Evolutionary conservation across 306 rosid genomes (phyloP).

Genomic region (Astragalus glycyphyllos): DNA sequence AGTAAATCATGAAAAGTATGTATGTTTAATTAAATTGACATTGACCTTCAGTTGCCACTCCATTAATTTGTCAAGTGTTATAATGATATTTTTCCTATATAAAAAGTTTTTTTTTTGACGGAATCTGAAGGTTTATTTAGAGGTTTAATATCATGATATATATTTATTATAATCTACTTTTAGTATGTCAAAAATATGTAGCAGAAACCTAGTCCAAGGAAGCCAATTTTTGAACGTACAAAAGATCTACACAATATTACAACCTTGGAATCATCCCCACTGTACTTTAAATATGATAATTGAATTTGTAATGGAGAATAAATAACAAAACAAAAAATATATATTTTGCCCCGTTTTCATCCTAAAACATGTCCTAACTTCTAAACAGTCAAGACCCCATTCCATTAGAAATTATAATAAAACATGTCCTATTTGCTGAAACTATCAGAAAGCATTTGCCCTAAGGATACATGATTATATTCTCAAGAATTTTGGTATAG

Average conservation of each 20-base stretch:
- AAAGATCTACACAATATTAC: background rate
- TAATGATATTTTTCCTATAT: background rate
- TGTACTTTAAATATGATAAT: background rate
- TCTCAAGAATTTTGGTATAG: background rate
- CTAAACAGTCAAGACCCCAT: too few species aligned
- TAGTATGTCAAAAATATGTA: background rate
- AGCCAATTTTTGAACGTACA: background rate
- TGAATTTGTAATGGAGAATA: background rate
- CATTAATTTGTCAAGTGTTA: background rate
- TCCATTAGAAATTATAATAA: background rate
- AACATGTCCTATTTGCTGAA: background rate
- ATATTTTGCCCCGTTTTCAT: background rate
- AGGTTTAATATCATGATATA: too few species aligned
- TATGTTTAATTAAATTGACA: background rate
- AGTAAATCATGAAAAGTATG: background rate
- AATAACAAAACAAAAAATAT: too few species aligned
- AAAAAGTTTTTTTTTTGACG: too few species aligned
- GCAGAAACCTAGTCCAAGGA: background rate
- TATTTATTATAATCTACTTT: too few species aligned
- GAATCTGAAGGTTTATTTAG: too few species aligned
- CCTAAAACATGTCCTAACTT: background rate
- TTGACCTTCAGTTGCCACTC: background rate
- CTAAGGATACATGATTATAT: background rate
- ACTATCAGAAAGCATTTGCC: background rate
- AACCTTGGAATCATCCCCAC: background rate